Evolutionary conservation across 148 eudicot species (phyloP), one percentile per base, ranked within the genome.

Genomic region (Hydrangea macrophylla): DNA sequence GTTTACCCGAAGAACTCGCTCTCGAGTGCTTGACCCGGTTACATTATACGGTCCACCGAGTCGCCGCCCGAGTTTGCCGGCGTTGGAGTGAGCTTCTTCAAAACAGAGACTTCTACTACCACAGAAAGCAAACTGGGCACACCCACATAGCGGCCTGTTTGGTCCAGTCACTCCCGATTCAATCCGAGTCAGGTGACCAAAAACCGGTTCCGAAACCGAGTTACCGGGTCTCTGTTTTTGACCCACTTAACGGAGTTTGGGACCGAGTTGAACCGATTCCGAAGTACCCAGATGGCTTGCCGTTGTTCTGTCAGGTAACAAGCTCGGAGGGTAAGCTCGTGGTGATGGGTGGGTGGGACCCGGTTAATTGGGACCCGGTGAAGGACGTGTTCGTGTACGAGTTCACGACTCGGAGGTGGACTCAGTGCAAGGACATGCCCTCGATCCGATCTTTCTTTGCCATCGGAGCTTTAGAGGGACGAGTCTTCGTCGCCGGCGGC

Each of bases 341-440:
- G 1, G 33, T 82, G 4, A 76, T 90, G 86, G 96, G 96, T 0
- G 96, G 96, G 61, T 87, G 90, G 96, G 73, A 85, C 67, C 92
- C 92, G 31, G 70, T 37, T 36, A 87, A 70, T 26, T 90, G 80
- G 68, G 79, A 90, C 6, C 88, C 90, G 31, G 70, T 79, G 1
- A 71, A 54, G 54, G 82, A 83, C 32, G 86, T 90, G 10, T 85
- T 80, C 57, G 74, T 87, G 23, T 90, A 80, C 81, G 90, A 87
- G 37, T 87, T 87, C 66, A 68, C 75, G 7, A 75, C 83, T 39
- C 77, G 76, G 75, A 74, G 28, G 62, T 90, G 92, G 92, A 58
- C 67, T 33, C 80, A 55, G 69, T 74, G 88, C 8, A 69, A 57
- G 20, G 84, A 87, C 48, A 87, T 90, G 96, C 92, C 96, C 0